Conservation (phyloP, 2,329 filamentous ascomycete species). For the Sclerotinia spermophila region DNA sequence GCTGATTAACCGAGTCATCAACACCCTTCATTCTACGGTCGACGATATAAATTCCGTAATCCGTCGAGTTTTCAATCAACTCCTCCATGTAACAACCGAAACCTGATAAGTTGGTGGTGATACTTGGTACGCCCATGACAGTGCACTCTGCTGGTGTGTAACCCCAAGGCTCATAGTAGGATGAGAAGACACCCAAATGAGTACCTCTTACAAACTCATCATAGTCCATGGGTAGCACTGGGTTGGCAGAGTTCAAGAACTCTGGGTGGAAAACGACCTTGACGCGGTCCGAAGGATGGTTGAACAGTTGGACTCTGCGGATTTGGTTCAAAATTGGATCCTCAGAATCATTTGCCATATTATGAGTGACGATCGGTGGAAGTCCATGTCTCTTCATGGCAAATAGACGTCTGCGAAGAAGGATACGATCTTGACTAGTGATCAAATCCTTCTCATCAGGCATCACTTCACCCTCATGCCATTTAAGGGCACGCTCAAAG, state of each 20-base stretch:
- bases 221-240: conserved; percentile 91
- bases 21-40: conserved; percentile 93
- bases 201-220: conserved; percentile 98
- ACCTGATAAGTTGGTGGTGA: conserved; percentile 95
- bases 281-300: conserved; percentile 89
- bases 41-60: conserved; percentile 99
- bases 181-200: conserved; percentile 91
- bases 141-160: conserved; percentile 98
- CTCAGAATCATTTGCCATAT: conserved; percentile 92
- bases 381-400: conserved; percentile 92
- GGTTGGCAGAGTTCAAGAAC: conserved; percentile 93
- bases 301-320: conserved; percentile 93
- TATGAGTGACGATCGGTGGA: conserved; percentile 96
- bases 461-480: conserved; percentile 90
- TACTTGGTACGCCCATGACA: conserved; percentile 97
- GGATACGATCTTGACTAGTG: conserved; percentile 84
- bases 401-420: conserved; percentile 86
- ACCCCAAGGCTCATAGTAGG: conserved; percentile 99
- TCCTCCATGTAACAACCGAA: conserved; percentile 99
- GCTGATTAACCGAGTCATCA: conserved; percentile 95
- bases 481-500: conserved; percentile 89
- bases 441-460: conserved; percentile 97
- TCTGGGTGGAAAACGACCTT: conserved; percentile 98
- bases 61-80: conserved; percentile 93
- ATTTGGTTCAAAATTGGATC: conserved; percentile 96